These are phyloP conservation scores for Globisporangium alternatum DNA, from an alignment of 352 stramenopile genomes.

Conservation along the genomic window DNA sequence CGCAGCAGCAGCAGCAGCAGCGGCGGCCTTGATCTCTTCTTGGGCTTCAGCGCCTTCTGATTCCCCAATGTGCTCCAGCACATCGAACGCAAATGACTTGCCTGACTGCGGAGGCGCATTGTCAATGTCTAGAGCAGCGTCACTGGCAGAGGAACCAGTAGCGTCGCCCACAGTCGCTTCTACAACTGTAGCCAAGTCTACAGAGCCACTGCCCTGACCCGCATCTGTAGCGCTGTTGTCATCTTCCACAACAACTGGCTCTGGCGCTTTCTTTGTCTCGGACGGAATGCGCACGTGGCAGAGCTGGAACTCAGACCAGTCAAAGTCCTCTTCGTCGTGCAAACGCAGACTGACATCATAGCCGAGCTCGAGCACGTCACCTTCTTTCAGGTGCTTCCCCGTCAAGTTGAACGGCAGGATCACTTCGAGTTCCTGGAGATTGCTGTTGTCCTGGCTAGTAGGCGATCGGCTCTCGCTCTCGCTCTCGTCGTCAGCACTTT, in stretches of 20 bases:
- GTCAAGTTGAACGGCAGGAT: conserved; percentile 73
- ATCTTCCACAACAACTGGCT: background rate
- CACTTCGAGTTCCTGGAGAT: conserved; percentile 36
- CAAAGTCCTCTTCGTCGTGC: conserved; percentile 46
- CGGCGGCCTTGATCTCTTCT: background rate
- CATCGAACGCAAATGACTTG: conserved; percentile 24
- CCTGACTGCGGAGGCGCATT: background rate
- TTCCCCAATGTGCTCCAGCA: conserved; percentile 15
- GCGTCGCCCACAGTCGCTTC: conserved; percentile 11
- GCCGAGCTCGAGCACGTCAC: conserved; percentile 51
- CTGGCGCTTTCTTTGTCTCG: conserved; percentile 10
- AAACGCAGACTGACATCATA: conserved; percentile 48
- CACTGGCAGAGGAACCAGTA: background rate
- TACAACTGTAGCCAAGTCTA: background rate
- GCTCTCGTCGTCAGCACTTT: background rate
- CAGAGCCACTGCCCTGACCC: background rate
- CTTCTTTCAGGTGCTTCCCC: conserved; percentile 50
- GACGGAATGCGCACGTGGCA: conserved; percentile 48
- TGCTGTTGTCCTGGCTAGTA: background rate
- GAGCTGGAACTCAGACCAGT: conserved; percentile 50
- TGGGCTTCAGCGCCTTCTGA: conserved; percentile 2
- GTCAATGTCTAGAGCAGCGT: background rate
- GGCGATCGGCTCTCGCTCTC: background rate
- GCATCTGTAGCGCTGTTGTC: background rate
- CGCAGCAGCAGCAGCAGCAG: background rate